Conservation (phyloP, 768 basidiomycete genomes). For the Kwoniella sp. region DNA sequence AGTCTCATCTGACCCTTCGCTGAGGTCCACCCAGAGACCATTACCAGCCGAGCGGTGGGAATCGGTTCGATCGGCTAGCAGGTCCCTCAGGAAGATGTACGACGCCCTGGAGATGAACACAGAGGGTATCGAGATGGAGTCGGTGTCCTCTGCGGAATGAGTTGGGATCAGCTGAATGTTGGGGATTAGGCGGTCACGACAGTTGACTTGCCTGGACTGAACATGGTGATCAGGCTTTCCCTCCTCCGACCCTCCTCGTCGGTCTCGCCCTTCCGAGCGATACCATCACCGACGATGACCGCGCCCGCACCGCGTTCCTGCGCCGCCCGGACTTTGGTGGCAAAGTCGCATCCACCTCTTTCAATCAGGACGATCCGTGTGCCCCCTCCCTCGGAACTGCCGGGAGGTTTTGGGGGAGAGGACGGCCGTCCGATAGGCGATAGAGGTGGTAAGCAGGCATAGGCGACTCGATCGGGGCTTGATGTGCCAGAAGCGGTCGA, state of each 20-base stretch:
- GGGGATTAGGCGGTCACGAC: no score
- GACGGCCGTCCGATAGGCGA: conserved; percentile 19
- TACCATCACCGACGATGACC: conserved; percentile 84
- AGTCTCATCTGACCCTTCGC: conserved; percentile 34
- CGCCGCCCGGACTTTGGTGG: conserved; percentile 72
- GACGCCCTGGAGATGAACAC: conserved; percentile 84
- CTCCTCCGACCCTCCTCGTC: conserved; percentile 50
- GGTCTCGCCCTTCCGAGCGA: conserved; percentile 54
- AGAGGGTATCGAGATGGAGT: conserved; percentile 75
- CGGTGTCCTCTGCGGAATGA: conserved; percentile 61
- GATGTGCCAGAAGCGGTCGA: not conserved
- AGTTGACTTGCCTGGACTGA: conserved; percentile 66
- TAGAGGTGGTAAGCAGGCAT: conserved; percentile 26
- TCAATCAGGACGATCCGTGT: conserved; percentile 76
- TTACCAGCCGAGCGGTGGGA: conserved; percentile 47
- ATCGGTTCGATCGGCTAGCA: conserved; percentile 72
- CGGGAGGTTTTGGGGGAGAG: conserved; percentile 9
- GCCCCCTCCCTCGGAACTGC: not conserved
- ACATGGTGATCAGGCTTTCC: conserved; percentile 82
- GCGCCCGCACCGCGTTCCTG: conserved; percentile 72
- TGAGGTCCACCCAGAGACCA: conserved; percentile 46
- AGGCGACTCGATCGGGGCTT: not conserved
- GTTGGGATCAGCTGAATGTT: no score
- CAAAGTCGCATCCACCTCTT: conserved; percentile 83
- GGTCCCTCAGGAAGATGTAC: conserved; percentile 64